These are phyloP conservation scores for Tetradesmus lagerheimii DNA, from an alignment of 139 green algal genomes.

Conservation along the genomic window DNA sequence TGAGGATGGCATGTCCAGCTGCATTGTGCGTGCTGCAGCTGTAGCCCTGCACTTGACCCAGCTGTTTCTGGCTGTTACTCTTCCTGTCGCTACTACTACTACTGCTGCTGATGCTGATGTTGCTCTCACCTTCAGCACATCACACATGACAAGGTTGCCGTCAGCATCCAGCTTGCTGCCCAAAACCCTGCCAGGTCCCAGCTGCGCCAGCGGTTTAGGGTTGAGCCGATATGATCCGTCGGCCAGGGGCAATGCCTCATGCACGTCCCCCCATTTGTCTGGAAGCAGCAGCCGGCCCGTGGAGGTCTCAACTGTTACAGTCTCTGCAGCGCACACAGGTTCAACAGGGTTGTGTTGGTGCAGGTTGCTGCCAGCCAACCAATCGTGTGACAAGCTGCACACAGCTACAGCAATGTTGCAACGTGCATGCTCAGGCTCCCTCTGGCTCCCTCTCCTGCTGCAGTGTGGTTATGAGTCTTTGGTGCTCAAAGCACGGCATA, in stretches of 20 bases:
- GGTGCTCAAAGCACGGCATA: too few species aligned
- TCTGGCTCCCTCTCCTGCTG: too few species aligned
- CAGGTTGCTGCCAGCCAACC: too few species aligned
- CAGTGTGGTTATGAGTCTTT: too few species aligned
- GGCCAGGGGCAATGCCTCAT: neutral
- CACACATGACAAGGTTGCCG: constrained; percentile 51
- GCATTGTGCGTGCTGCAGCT: too few species aligned
- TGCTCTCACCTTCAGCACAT: constrained; percentile 39
- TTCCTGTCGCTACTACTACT: neutral
- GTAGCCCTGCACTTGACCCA: too few species aligned
- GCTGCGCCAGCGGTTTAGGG: constrained; percentile 9
- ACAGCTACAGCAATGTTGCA: too few species aligned
- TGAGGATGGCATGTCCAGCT: too few species aligned
- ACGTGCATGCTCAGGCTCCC: too few species aligned
- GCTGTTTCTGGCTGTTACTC: neutral
- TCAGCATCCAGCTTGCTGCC: constrained; percentile 40
- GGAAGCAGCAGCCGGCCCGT: constrained; percentile 30
- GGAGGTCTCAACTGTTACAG: neutral
- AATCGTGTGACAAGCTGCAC: too few species aligned
- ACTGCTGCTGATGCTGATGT: neutral
- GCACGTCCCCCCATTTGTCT: constrained; percentile 21
- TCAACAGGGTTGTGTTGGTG: too few species aligned
- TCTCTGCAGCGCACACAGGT: constrained; percentile 4
- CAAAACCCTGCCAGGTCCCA: constrained; percentile 41
- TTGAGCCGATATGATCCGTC: neutral